These are phyloP conservation scores for Plasmodium blacklocki DNA, from an alignment of 169 alveolate species.

Conservation along the genomic window DNA sequence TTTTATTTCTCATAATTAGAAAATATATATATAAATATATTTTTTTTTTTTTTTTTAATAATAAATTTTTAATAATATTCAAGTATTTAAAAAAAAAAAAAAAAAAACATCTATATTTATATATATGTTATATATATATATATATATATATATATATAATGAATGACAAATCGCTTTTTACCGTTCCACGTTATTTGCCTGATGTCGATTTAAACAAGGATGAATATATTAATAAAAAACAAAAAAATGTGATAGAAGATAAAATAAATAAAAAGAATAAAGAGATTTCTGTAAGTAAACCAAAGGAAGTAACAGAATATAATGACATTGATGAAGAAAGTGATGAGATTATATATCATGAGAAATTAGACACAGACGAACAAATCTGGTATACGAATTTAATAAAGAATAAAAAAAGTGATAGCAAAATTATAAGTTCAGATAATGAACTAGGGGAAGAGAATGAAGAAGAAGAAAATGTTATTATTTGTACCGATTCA, in stretches of 20 bases:
- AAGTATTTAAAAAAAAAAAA: too few relatives aligned
- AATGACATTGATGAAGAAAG: background rate
- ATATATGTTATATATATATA: too few relatives aligned
- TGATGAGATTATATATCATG: background rate
- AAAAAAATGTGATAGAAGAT: background rate
- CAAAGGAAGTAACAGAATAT: background rate
- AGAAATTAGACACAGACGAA: constrained; percentile 16
- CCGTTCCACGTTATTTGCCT: constrained; percentile 35
- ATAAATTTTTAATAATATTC: too few relatives aligned
- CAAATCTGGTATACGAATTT: constrained; percentile 50
- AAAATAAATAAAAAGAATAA: constrained; percentile 9
- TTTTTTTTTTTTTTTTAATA: too few relatives aligned
- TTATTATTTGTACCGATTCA: constrained; percentile 45
- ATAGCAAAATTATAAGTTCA: too few relatives aligned
- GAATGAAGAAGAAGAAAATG: background rate
- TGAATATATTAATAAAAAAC: constrained; percentile 17
- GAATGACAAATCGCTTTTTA: constrained; percentile 20
- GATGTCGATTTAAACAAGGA: constrained; percentile 1
- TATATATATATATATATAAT: too few relatives aligned
- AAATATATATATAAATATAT: too few relatives aligned
- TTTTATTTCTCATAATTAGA: too few relatives aligned
- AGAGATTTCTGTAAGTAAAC: background rate
- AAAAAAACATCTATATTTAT: too few relatives aligned
- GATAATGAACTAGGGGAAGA: constrained; percentile 6
- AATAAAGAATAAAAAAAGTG: constrained; percentile 4